Evolutionary conservation across 345 rosid genomes (phyloP), one percentile per base, ranked within the genome.

Genomic region (Boechera divaricarpa): DNA sequence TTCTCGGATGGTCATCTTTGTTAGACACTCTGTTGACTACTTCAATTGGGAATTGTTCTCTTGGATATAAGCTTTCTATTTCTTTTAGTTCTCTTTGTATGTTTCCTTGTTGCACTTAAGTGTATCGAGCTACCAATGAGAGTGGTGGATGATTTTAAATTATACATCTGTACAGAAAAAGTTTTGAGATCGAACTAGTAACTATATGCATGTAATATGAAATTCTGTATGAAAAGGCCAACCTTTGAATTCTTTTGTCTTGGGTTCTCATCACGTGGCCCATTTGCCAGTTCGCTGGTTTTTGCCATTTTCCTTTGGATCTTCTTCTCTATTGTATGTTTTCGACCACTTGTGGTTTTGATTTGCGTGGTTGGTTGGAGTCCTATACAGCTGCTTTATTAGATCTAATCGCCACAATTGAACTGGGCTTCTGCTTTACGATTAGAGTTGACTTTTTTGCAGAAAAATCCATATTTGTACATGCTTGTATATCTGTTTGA

Each of bases 401-500:
- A 5, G 10, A 36, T 36, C 7, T 62, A 41, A 10, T 53, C 13
- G 18, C 51, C 49, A 63, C 33, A 63, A 12, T 11, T 41, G 52
- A 39, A 63, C 3, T 29, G 13, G 6, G 5, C 36, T 29, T 44
- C 10, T 51, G 7, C 11, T 51, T 68, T 68, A 38, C 26, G 2
- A 15, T 54, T 13, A 38, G 13, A 36, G 51, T 39, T 52, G 59
- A 68, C 36, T 11, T 5, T 32, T 52, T n/a, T 28, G 52, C 39
- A 54, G 28, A 13, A 38, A 5, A 13, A 71, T 58, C 55, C 10
- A 45, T 56, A n/a, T 55, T 55, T 3, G 10, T 11, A 58, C 28
- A 58, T 49, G 15, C 16, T 35, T 61, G 44, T 73, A 42, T 35
- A 73, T 26, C 10, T 63, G 60, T 73, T 52, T 24, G 10, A 29